A percentile compares a stretch with the other conserved stretches of the same genome.
Conservation (phyloP, 345 rosid species). For the Sapria himalayana region DNA sequence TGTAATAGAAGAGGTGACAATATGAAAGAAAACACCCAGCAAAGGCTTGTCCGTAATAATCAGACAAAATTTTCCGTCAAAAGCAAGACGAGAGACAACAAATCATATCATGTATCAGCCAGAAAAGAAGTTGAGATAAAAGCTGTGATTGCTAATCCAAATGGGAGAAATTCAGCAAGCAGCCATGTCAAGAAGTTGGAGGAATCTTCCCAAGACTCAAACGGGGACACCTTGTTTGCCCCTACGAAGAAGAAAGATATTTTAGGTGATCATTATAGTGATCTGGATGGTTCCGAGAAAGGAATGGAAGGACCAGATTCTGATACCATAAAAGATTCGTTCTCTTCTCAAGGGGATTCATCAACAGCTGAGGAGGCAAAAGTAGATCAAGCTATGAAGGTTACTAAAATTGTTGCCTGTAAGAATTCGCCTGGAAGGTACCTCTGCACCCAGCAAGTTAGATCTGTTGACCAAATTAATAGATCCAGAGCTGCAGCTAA, state of each 20-base stretch:
- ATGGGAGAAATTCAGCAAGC: too few species aligned
- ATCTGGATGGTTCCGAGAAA: constrained; percentile 20
- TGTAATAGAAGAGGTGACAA: too few species aligned
- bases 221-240: constrained; percentile 7
- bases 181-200: constrained; percentile 29
- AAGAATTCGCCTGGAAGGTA: constrained; percentile 10
- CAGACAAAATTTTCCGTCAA: too few species aligned
- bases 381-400: constrained; percentile 18
- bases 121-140: too few species aligned
- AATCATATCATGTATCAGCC: too few species aligned
- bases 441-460: constrained; percentile 10
- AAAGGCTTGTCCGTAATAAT: too few species aligned
- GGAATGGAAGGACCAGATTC: constrained; percentile 36
- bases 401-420: constrained; percentile 10
- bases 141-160: too few species aligned
- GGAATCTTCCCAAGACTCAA: constrained; percentile 14
- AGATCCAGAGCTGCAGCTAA: constrained; percentile 10
- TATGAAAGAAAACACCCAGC: too few species aligned
- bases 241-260: constrained; percentile 13
- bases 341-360: constrained; percentile 32
- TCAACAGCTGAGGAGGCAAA: constrained; percentile 27
- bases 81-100: too few species aligned
- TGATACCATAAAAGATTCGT: constrained; percentile 32
- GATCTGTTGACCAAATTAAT: constrained; percentile 12
- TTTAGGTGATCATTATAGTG: constrained; percentile 20